Base-by-base conservation (phyloP, 1,284 basidiomycete genomes). In the Malassezia psittaci region DNA sequence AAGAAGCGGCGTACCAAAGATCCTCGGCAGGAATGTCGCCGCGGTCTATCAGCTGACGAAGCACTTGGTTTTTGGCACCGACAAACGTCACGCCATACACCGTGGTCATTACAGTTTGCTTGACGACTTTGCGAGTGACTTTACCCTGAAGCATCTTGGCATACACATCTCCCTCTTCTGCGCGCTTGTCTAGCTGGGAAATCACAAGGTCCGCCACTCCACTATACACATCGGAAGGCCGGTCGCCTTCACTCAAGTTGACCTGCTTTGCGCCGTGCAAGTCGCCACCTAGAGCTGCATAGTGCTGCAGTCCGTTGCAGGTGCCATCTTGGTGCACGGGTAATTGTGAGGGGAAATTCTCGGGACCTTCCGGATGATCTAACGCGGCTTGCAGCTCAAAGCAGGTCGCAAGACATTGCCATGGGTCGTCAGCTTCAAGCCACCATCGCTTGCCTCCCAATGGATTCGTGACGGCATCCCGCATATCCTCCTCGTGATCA, bases 61-160 rank as follows among this genome's bases (percentile, higher is more conserved):
- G 86, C 56, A 96, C 94, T 77, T 98, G 94, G 32, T 90, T 89
- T 54, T 90, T 83, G 24, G 93, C 94, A 35, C 93, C 94, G 53
- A 96, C 79, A 75, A 86, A 94, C 0, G 93, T 99, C 19, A 98
- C 93, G 41, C 91, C 93, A 74, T 99, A 98, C 36, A 99, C 94
- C 10, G 94, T 98, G 0, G 94, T 99, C 94, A 99, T 99, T 66
- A 96, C 88, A 16, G 93, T 96, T 79, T 98, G 93, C 80, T 99
- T 99, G 66, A 99, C 93, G 21, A 96, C 85, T 77, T 99, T 98
- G 45, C 94, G 79, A 7, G 88, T 81, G 41, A 98, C 81, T 73
- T 90, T 89, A 49, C 87, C 89, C 37, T 80, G 63, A 16, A 96
- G 79, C 63, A 87, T 67, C 51, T 78, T 64, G 0, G 90, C 90